A percentile compares a stretch with the other conserved stretches of the same genome.
Evolutionary conservation across 108 stramenopile genomes (phyloP).

Genomic region (Conticribra guillardii): DNA sequence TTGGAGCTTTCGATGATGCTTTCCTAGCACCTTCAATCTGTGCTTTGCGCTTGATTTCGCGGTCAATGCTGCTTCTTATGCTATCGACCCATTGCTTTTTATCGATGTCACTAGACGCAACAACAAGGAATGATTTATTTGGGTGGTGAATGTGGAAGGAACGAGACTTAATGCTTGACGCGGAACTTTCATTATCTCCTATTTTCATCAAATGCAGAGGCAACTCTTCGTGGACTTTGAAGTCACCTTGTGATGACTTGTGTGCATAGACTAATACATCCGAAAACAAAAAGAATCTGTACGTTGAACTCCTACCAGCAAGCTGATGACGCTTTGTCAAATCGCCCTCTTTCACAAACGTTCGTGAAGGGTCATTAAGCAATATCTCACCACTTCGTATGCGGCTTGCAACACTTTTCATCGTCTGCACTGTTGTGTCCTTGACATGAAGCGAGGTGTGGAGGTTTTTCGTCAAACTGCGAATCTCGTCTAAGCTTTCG

Average conservation of each 20-base stretch:
- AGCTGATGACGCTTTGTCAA: constrained; percentile 84
- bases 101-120: constrained; percentile 51
- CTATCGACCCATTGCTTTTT: constrained; percentile 71
- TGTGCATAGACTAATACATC: constrained; percentile 65
- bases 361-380: constrained; percentile 78
- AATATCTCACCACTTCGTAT: constrained; percentile 81
- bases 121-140: constrained; percentile 87
- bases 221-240: constrained; percentile 85
- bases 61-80: constrained; percentile 52
- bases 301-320: constrained; percentile 71
- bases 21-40: constrained; percentile 33
- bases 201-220: constrained; percentile 88
- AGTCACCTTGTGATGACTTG: constrained; percentile 50
- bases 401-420: constrained; percentile 65
- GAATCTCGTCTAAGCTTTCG: constrained; percentile 57
- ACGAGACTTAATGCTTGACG: constrained; percentile 53
- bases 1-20: constrained; percentile 6
- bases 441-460: constrained; percentile 55
- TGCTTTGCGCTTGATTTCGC: constrained; percentile 48
- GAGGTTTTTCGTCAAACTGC: constrained; percentile 60
- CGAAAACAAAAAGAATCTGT: constrained; percentile 93
- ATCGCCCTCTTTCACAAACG: constrained; percentile 86
- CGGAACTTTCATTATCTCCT: constrained; percentile 55
- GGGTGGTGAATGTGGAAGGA: constrained; percentile 92
- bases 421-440: constrained; percentile 48